Evolutionary conservation across 768 basidiomycete genomes (phyloP).

Genomic region (Tricholoma terreum): DNA sequence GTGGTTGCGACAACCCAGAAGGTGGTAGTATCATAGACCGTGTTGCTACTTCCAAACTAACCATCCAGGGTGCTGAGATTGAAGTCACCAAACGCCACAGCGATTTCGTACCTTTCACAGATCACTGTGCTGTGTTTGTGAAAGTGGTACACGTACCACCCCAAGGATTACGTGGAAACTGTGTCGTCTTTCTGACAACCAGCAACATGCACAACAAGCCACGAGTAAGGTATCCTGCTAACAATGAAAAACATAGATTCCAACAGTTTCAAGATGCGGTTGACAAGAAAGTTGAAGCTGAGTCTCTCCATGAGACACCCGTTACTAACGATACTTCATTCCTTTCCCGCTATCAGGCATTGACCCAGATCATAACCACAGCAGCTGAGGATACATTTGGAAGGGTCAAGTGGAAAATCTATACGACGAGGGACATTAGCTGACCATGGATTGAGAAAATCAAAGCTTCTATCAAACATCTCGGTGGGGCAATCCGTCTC

Average conservation of each 20-base stretch:
- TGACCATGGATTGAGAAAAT: neutral
- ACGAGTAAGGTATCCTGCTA: neutral
- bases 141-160: neutral
- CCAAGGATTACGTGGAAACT: neutral
- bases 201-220: neutral
- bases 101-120: neutral
- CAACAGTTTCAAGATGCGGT: neutral
- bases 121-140: neutral
- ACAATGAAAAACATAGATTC: neutral
- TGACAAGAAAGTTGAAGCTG: neutral
- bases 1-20: neutral
- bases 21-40: neutral
- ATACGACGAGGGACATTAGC: neutral
- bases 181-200: neutral
- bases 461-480: neutral
- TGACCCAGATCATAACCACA: neutral
- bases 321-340: neutral
- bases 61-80: too few species aligned
- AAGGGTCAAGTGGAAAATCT: neutral
- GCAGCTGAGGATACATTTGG: neutral
- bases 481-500: neutral
- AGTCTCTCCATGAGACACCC: neutral
- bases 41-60: too few species aligned
- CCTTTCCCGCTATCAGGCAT: neutral
- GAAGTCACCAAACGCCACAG: neutral